phyloP scores from a whole-genome alignment of 495 filamentous ascomycete species.

The Xanthoparmelia taractica region DNA sequence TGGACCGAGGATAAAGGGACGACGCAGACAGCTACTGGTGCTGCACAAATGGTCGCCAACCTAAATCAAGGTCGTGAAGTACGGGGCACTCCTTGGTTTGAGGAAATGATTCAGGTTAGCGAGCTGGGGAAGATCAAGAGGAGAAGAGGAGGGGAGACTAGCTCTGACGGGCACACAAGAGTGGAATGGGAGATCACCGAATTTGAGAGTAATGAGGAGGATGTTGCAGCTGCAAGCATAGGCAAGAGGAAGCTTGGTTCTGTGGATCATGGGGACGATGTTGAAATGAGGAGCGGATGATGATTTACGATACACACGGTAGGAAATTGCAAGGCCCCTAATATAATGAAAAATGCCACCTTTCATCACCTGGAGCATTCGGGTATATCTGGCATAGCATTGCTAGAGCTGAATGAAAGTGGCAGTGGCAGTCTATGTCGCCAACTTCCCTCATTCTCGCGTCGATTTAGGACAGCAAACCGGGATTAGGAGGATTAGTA shows the following conservation, averaged over 20 bases:
- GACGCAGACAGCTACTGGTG: background rate
- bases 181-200: conserved; percentile 84
- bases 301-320: background rate
- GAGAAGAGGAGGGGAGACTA: conserved; percentile 47
- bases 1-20: conserved; percentile 33
- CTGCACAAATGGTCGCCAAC: conserved; percentile 16
- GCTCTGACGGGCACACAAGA: conserved; percentile 48
- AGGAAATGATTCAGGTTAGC: conserved; percentile 68
- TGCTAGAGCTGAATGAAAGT: background rate
- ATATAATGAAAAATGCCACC: background rate
- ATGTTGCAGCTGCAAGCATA: conserved; percentile 30
- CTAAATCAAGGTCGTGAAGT: conserved; percentile 34
- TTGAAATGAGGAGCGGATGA: conserved; percentile 21
- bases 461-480: background rate
- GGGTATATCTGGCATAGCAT: background rate
- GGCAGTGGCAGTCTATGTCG: background rate
- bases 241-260: conserved; percentile 50
- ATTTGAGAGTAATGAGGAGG: conserved; percentile 49
- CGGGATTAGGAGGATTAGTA: background rate
- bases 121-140: conserved; percentile 57
- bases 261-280: conserved; percentile 29
- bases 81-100: conserved; percentile 71
- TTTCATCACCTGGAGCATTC: conserved; percentile 4
- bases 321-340: conserved; percentile 2
- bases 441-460: background rate